phyloP scores from a whole-genome alignment of 768 basidiomycete species.

The Boletus barrowsii region DNA sequence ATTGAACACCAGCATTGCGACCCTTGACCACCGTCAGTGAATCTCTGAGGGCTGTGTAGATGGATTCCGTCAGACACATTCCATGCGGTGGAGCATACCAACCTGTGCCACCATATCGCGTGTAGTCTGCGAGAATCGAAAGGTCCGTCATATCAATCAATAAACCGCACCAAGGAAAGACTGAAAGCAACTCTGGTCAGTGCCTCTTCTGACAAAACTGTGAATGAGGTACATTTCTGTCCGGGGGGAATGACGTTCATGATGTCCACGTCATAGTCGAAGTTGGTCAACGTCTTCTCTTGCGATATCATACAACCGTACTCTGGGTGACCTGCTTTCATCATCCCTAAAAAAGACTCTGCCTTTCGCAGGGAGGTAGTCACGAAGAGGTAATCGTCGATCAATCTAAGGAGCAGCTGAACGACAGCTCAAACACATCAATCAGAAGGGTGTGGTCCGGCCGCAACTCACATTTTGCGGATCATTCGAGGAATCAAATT shows the following conservation, averaged over 20 bases:
- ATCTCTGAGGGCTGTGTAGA: conserved; percentile 53
- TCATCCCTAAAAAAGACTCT: conserved; percentile 63
- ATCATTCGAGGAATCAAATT: conserved; percentile 50
- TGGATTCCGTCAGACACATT: neutral
- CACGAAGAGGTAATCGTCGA: conserved; percentile 95
- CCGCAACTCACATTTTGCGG: conserved; percentile 54
- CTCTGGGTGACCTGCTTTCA: conserved; percentile 85
- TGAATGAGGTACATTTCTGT: conserved; percentile 37
- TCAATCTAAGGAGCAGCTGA: conserved; percentile 76
- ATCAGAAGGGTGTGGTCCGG: neutral
- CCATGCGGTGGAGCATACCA: conserved; percentile 18
- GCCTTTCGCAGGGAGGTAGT: conserved; percentile 66
- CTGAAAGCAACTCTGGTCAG: conserved; percentile 36
- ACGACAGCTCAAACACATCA: neutral
- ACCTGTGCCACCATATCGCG: conserved; percentile 63
- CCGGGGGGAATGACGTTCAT: conserved; percentile 50
- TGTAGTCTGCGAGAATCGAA: conserved; percentile 77
- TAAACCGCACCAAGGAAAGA: conserved; percentile 93
- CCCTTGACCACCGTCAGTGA: conserved; percentile 71
- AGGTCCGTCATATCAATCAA: conserved; percentile 73
- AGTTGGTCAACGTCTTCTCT: conserved; percentile 89
- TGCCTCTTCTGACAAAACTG: neutral
- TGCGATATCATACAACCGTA: conserved; percentile 90
- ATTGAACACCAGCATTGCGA: conserved; percentile 60
- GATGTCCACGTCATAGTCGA: conserved; percentile 57